Percentiles rank a stretch among this genome's conserved stretches.
These are phyloP conservation scores for Aphanocladium album DNA, from an alignment of 2,329 filamentous ascomycete genomes.

Conservation along the genomic window DNA sequence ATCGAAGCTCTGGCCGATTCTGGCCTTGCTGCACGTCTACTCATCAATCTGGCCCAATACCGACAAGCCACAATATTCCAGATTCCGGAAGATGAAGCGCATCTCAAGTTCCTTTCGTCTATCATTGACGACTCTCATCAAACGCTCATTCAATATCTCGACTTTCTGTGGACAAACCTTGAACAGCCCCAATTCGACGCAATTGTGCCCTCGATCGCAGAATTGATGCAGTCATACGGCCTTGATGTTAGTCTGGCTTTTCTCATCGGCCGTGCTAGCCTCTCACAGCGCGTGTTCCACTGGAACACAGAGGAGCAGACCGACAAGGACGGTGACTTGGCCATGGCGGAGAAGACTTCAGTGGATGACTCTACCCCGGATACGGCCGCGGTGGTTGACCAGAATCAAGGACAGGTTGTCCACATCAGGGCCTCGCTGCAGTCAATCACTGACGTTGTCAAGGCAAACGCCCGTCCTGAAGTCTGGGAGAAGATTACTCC, in stretches of 20 bases:
- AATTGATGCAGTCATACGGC: constrained; percentile 72
- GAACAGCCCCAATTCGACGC: constrained; percentile 70
- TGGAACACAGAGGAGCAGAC: constrained; percentile 34
- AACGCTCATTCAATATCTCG: constrained; percentile 80
- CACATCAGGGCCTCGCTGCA: constrained; percentile 46
- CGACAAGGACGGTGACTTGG: constrained; percentile 55
- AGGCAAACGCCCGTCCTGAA: constrained; percentile 53
- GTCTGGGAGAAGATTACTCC: constrained; percentile 68
- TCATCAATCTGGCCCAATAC: constrained; percentile 89
- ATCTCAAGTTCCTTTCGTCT: constrained; percentile 83
- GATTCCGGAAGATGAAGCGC: constrained; percentile 64
- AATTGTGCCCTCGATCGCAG: constrained; percentile 68
- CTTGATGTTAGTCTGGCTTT: constrained; percentile 80
- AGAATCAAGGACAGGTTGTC: constrained; percentile 19
- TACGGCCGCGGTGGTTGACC: constrained; percentile 25
- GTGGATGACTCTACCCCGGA: constrained; percentile 25
- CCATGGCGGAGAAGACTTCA: constrained; percentile 37
- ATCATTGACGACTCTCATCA: constrained; percentile 87
- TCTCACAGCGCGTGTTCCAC: constrained; percentile 59
- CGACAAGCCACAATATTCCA: constrained; percentile 80
- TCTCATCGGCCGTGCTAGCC: constrained; percentile 70
- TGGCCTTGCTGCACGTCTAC: constrained; percentile 70
- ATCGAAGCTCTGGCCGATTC: constrained; percentile 74
- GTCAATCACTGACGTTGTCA: constrained; percentile 66
- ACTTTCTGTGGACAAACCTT: constrained; percentile 78